Percentiles rank a stretch among this genome's conserved stretches.
These are phyloP conservation scores for Plectosphaerella sp. DNA, from an alignment of 2,329 filamentous ascomycete species.

Conservation along the genomic window DNA sequence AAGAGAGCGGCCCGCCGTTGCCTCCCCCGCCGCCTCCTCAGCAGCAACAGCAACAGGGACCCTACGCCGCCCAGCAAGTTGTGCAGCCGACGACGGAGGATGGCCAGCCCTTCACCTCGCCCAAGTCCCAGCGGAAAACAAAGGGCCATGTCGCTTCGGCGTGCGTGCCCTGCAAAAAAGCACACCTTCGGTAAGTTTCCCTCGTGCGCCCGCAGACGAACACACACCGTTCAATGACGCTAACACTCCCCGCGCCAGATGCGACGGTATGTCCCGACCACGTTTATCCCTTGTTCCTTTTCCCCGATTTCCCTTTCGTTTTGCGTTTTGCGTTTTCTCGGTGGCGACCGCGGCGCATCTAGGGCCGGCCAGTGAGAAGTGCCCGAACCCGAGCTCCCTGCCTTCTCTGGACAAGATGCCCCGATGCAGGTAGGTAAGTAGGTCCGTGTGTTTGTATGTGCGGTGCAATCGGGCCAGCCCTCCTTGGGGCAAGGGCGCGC, in stretches of 20 bases:
- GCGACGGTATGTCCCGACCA: constrained; percentile 54
- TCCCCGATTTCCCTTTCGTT: not conserved
- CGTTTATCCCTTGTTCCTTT: constrained; percentile 7
- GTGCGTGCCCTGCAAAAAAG: constrained; percentile 80
- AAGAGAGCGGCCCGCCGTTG: constrained; percentile 11
- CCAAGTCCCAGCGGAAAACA: constrained; percentile 61
- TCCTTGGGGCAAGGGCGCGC: too few species aligned
- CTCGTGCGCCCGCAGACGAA: not conserved
- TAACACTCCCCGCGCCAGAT: constrained; percentile 33
- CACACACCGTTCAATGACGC: constrained; percentile 5
- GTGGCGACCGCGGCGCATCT: not conserved
- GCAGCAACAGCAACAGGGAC: too few species aligned
- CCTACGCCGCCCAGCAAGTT: constrained; percentile 19
- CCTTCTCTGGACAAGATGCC: too few species aligned
- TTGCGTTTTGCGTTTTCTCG: not conserved
- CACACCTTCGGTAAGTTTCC: constrained; percentile 62
- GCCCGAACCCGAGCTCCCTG: too few species aligned
- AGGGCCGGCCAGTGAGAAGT: too few species aligned
- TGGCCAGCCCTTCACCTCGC: constrained; percentile 43
- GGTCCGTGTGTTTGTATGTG: too few species aligned
- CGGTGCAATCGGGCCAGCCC: too few species aligned
- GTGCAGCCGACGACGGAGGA: constrained; percentile 29
- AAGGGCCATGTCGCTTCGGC: constrained; percentile 82
- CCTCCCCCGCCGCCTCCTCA: constrained; percentile 18
- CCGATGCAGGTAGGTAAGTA: too few species aligned